Evolutionary conservation across 1,139 yeast genomes (phyloP).

Genomic region (Meyerozyma elateridarum): DNA sequence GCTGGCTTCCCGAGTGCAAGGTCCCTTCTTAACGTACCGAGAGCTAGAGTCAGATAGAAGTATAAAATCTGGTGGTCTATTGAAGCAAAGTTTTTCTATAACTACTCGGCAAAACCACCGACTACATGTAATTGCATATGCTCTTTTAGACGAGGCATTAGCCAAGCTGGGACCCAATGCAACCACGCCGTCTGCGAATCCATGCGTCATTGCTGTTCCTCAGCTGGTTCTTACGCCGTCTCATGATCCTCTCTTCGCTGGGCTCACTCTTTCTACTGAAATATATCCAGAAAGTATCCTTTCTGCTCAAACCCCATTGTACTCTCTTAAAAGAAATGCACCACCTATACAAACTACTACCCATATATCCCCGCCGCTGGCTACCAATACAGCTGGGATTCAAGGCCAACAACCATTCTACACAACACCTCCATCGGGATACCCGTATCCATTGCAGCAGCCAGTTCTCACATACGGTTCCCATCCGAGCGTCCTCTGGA

Average conservation of each 20-base stretch:
- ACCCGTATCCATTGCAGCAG: no score
- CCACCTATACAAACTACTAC: no score
- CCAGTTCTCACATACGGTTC: no score
- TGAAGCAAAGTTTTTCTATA: conserved; percentile 56
- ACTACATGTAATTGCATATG: conserved; percentile 52
- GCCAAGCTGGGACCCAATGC: no score
- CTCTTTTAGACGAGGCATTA: background rate
- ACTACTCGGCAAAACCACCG: conserved; percentile 46
- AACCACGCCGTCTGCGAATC: background rate
- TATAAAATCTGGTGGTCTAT: conserved; percentile 43
- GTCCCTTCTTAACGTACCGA: conserved; percentile 58
- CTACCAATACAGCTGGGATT: no score
- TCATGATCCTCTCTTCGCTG: background rate
- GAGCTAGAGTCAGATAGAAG: conserved; percentile 45
- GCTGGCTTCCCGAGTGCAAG: conserved; percentile 68
- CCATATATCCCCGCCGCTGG: no score
- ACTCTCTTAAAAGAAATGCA: no score
- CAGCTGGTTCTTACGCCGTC: background rate
- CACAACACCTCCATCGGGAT: no score
- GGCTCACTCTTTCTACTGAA: background rate
- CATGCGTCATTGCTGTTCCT: conserved; percentile 1
- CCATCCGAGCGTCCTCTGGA: no score
- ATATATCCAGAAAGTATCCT: background rate
- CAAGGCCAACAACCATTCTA: no score
- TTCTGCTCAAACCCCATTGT: no score